Conservation (phyloP, 371 early-diverging fungal genomes). For the Saksenaea oblongispora region DNA sequence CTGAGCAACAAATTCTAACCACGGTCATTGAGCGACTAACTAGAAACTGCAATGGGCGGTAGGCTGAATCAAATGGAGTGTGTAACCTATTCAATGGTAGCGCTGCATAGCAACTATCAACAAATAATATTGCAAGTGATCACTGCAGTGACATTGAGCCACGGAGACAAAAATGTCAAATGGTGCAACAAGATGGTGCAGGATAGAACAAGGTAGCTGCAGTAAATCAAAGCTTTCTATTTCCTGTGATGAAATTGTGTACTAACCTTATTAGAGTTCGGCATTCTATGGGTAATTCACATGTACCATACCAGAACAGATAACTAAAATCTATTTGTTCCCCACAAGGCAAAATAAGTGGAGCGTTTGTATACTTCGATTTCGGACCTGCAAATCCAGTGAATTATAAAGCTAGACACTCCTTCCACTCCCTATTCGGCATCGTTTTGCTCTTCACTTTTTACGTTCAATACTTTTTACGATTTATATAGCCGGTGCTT, state of each 20-base stretch:
- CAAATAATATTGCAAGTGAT: background rate
- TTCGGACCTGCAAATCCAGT: conserved; percentile 1
- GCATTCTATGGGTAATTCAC: conserved; percentile 28
- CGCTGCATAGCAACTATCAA: background rate
- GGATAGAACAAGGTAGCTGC: background rate
- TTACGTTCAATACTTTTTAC: background rate
- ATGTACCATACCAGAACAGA: conserved; percentile 13
- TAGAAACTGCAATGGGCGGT: background rate
- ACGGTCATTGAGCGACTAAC: background rate
- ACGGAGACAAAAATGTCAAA: background rate
- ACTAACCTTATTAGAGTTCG: conserved; percentile 1
- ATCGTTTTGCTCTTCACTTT: conserved; percentile 8
- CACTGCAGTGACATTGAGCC: background rate
- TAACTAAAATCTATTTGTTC: conserved; percentile 10
- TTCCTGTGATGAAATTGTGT: background rate
- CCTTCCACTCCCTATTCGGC: conserved; percentile 5
- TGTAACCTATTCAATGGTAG: background rate
- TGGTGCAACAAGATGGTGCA: background rate
- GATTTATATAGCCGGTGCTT: background rate
- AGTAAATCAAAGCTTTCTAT: background rate
- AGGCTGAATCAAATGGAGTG: background rate
- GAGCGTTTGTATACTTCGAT: conserved; percentile 5
- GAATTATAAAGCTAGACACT: conserved; percentile 5
- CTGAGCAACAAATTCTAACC: too few relatives aligned
- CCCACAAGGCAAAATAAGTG: conserved; percentile 4